phyloP scores from a whole-genome alignment of 805 yeast species.

The Komagataella pseudopastoris region DNA sequence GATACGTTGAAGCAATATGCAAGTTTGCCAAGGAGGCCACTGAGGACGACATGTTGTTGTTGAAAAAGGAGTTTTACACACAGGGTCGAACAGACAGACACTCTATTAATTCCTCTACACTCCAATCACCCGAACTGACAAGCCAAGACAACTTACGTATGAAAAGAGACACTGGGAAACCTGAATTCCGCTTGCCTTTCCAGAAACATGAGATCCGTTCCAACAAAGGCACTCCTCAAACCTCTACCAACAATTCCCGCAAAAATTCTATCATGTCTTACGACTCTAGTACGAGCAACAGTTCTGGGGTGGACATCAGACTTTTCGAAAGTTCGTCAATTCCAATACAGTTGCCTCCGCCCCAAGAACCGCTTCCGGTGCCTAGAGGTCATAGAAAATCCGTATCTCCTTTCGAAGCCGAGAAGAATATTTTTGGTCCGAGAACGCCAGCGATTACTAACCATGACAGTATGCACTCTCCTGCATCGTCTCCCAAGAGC shows the following conservation, averaged over 20 bases:
- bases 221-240: not conserved
- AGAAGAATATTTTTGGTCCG: not conserved
- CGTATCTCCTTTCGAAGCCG: not conserved
- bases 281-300: not conserved
- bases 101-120: not conserved
- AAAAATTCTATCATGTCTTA: slow-evolving; percentile 1
- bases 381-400: not conserved
- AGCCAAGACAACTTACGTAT: not conserved
- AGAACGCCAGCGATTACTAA: not conserved
- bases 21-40: slow-evolving; percentile 3
- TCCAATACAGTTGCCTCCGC: not conserved
- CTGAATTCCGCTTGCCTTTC: not conserved
- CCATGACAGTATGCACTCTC: not conserved
- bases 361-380: not conserved
- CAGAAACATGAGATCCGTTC: not conserved
- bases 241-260: not conserved
- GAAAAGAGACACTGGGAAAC: not conserved
- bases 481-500: not conserved
- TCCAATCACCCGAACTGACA: not conserved
- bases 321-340: not conserved
- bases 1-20: slow-evolving; percentile 46
- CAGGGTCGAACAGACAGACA: not conserved
- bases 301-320: not conserved
- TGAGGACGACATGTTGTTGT: not conserved
- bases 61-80: not conserved